These are phyloP conservation scores for Diaporthe citrichinensis DNA, from an alignment of 2,329 filamentous ascomycete genomes.

Conservation along the genomic window DNA sequence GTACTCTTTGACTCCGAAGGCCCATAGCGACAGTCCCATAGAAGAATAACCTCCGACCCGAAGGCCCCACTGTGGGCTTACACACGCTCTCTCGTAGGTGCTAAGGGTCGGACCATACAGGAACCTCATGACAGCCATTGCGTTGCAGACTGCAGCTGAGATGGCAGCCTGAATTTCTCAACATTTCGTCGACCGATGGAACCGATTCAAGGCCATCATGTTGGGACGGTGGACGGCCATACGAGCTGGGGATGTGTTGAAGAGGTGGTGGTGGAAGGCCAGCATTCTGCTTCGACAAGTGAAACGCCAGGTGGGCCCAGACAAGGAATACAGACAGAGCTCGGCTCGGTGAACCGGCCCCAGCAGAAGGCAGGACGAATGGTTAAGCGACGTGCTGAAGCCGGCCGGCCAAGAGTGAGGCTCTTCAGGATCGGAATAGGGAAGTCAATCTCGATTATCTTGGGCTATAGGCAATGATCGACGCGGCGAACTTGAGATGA, in stretches of 20 bases:
- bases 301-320: conserved; percentile 26
- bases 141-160: background rate
- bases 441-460: conserved; percentile 18
- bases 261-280: background rate
- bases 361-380: too few species aligned
- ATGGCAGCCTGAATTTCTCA: background rate
- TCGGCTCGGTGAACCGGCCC: background rate
- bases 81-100: background rate
- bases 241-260: too few species aligned
- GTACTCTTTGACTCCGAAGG: background rate
- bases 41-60: conserved; percentile 20
- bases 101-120: background rate
- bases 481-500: background rate
- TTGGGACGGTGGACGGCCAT: background rate
- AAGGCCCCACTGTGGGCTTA: conserved; percentile 2
- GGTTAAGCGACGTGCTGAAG: conserved; percentile 1
- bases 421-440: background rate
- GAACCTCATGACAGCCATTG: background rate
- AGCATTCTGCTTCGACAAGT: background rate
- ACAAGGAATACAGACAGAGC: background rate
- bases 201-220: background rate
- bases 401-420: background rate
- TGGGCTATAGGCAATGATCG: background rate
- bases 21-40: conserved; percentile 4
- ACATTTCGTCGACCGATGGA: background rate